phyloP scores from a whole-genome alignment of 2,329 filamentous ascomycete genomes.

The Scortechinia acanthostroma region DNA sequence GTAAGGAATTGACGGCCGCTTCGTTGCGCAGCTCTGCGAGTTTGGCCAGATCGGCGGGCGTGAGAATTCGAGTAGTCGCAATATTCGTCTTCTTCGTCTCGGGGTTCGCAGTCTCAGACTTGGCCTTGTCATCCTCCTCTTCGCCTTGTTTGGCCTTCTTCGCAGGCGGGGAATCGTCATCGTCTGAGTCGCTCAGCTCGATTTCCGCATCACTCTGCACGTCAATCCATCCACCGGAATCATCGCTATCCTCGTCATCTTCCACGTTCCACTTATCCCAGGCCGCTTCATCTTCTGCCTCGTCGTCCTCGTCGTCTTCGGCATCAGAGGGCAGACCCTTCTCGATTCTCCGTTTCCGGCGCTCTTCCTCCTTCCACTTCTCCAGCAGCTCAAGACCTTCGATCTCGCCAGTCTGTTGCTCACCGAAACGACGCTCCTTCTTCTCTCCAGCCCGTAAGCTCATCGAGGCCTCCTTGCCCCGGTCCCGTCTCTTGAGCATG shows the following conservation, averaged over 20 bases:
- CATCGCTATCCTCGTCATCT: slow-evolving; percentile 45
- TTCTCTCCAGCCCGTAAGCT: slow-evolving; percentile 70
- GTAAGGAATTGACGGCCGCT: slow-evolving; percentile 49
- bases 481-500: slow-evolving; percentile 79
- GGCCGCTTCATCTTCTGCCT: slow-evolving; percentile 50
- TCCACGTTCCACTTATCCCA: slow-evolving; percentile 29
- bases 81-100: slow-evolving; percentile 53
- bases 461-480: slow-evolving; percentile 85
- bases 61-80: slow-evolving; percentile 89
- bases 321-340: slow-evolving; percentile 37
- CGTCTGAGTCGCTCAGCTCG: slow-evolving; percentile 49
- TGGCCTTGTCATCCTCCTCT: slow-evolving; percentile 26
- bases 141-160: slow-evolving; percentile 6
- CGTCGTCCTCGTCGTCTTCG: slow-evolving; percentile 51
- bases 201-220: slow-evolving; percentile 31
- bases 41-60: slow-evolving; percentile 91
- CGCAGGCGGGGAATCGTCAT: slow-evolving; percentile 64
- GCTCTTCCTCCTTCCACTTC: slow-evolving; percentile 88
- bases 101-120: slow-evolving; percentile 25
- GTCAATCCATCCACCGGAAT: slow-evolving; percentile 87
- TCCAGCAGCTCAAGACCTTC: slow-evolving; percentile 87
- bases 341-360: slow-evolving; percentile 53
- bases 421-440: slow-evolving; percentile 74
- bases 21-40: slow-evolving; percentile 78
- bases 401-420: slow-evolving; percentile 73